These are phyloP conservation scores for Metarhizium guizhouense DNA, from an alignment of 2,329 filamentous ascomycete species.

Conservation along the genomic window DNA sequence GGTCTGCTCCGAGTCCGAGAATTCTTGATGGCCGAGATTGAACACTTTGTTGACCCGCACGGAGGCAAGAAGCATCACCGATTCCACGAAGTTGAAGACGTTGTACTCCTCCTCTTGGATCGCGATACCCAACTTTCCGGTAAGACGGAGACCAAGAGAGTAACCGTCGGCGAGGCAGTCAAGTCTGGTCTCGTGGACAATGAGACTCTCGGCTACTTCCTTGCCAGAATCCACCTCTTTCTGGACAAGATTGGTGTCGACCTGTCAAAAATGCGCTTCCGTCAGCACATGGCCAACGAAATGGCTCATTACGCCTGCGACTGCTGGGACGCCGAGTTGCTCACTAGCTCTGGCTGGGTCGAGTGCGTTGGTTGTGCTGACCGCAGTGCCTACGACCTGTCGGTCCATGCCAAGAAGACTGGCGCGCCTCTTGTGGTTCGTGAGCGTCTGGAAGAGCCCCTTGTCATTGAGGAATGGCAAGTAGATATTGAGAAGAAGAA, in stretches of 20 bases:
- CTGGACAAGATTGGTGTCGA: conserved; percentile 83
- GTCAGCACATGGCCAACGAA: conserved; percentile 82
- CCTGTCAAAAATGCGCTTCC: conserved; percentile 80
- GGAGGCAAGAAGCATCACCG: conserved; percentile 89
- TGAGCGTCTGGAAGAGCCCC: conserved; percentile 69
- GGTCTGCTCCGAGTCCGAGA: conserved; percentile 91
- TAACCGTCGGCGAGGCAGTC: conserved; percentile 82
- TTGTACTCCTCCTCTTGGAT: conserved; percentile 78
- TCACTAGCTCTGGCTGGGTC: conserved; percentile 91
- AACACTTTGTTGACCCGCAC: conserved; percentile 94
- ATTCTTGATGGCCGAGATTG: conserved; percentile 98
- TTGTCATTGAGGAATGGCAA: conserved; percentile 77
- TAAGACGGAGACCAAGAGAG: conserved; percentile 63
- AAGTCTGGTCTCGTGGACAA: conserved; percentile 80
- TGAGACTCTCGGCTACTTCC: conserved; percentile 95
- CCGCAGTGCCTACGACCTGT: conserved; percentile 87
- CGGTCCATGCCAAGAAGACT: conserved; percentile 88
- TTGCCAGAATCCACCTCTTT: conserved; percentile 89
- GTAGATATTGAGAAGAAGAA: conserved; percentile 89
- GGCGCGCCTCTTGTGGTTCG: conserved; percentile 78
- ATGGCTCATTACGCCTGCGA: conserved; percentile 89
- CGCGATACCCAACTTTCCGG: conserved; percentile 79
- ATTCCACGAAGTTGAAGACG: conserved; percentile 75
- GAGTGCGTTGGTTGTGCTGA: conserved; percentile 97
- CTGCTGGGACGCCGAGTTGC: conserved; percentile 95